phyloP scores from a whole-genome alignment of 163 green algal genomes.

The Chlorella variabilis region DNA sequence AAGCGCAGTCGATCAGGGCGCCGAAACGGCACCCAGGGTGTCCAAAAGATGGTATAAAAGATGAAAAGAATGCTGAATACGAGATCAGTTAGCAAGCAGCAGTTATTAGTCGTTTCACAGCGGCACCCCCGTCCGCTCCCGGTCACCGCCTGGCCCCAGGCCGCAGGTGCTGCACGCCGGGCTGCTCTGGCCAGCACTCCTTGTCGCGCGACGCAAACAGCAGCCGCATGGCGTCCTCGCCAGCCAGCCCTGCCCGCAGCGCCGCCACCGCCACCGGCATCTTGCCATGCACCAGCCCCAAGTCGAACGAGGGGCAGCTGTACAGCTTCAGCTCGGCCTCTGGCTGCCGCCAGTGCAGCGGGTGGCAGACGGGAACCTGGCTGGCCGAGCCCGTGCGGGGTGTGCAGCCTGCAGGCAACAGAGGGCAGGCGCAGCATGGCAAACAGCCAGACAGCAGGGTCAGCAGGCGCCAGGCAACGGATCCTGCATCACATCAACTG shows the following conservation, averaged over 20 bases:
- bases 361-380: slow-evolving; percentile 19
- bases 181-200: slow-evolving; percentile 17
- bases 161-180: no score
- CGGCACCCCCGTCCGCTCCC: no score
- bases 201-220: neutral
- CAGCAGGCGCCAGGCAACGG: neutral
- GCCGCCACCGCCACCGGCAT: neutral
- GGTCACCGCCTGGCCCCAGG: no score
- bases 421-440: neutral
- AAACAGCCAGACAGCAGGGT: neutral
- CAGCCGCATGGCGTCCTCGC: neutral
- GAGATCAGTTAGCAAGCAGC: no score
- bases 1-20: no score
- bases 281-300: slow-evolving; percentile 21
- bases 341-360: slow-evolving; percentile 24
- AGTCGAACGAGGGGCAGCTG: slow-evolving; percentile 7
- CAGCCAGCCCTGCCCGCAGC: neutral
- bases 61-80: no score
- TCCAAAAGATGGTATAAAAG: no score
- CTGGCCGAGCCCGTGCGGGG: neutral
- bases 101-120: no score
- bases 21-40: no score
- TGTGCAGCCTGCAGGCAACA: neutral
- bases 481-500: no score
- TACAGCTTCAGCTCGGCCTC: neutral